Evolutionary conservation across 1,139 yeast genomes (phyloP).

Genomic region (Candida glucosophila): DNA sequence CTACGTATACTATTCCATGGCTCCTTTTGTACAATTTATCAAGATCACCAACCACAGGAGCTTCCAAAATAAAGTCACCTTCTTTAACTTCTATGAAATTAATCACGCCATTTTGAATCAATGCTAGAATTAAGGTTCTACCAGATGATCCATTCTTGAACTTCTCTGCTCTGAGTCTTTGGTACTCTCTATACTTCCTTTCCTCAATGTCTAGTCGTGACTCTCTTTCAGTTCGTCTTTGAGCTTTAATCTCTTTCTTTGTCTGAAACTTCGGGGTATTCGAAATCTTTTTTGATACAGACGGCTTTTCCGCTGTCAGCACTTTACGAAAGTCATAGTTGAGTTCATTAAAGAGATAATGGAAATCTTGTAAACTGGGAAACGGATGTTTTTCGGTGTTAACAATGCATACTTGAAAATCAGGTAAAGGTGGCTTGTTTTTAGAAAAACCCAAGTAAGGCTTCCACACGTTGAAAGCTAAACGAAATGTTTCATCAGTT

Average conservation of each 20-base stretch:
- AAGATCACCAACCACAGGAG: conserved; percentile 7
- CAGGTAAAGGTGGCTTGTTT: conserved; percentile 61
- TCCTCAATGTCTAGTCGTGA: conserved; percentile 16
- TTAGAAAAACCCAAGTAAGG: conserved; percentile 68
- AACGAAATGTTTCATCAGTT: conserved; percentile 5
- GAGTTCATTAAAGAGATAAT: conserved; percentile 18
- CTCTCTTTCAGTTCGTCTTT: conserved; percentile 18
- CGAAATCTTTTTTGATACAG: too few species aligned
- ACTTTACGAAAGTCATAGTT: conserved; percentile 9
- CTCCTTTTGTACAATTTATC: conserved; percentile 9
- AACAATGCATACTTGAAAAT: conserved; percentile 60
- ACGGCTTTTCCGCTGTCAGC: conserved; percentile 4
- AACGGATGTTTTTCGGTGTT: conserved; percentile 41
- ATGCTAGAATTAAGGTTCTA: conserved; percentile 50
- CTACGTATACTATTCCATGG: conserved; percentile 15
- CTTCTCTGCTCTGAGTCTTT: conserved; percentile 18
- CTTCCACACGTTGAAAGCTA: conserved; percentile 73
- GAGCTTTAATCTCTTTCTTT: conserved; percentile 13
- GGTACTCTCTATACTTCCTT: conserved; percentile 18
- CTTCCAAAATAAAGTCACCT: conserved; percentile 45
- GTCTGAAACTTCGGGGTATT: conserved; percentile 6
- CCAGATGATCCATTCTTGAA: conserved; percentile 34
- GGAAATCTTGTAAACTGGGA: conserved; percentile 41
- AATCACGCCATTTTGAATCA: conserved; percentile 64
- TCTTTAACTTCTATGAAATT: conserved; percentile 57